Base-by-base conservation (phyloP, 768 basidiomycete species). In the Podaxis mareebaensis region DNA sequence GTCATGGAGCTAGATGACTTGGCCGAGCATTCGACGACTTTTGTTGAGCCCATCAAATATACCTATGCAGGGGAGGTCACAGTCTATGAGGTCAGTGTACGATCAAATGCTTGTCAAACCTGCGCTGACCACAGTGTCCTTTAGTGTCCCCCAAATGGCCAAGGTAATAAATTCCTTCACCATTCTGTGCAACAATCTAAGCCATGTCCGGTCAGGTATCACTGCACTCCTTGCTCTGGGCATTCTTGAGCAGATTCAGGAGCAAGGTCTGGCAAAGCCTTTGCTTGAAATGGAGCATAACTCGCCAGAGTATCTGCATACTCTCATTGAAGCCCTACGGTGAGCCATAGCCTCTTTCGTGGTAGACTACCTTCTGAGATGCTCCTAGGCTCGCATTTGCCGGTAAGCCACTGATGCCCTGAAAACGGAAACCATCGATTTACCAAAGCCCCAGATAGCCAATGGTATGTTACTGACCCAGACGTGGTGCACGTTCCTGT, bases 1-100 rank as follows among this genome's bases (percentile, higher is more conserved):
- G 84, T 95, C 7, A 96, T 99, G 95, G 90, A 90, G 55, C 82
- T 98, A 12, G 87, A 90, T n/a, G 97, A 99, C 73, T 85, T 99
- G 44, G 91, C 90, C n/a, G 80, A 82, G 52, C 95, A 97, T 71
- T 76, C 83, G 55, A 88, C 92, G 0, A 79, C 87, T 3, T 85
- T 93, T 42, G 92, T 98, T 17, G 86, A 95, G 65, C 96, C 97
- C 2, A 95, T 98, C 77, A 88, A 86, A 62, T 96, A 96, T 73
- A 94, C 90, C 2, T 99, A 93, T 68, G 89, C 83, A 20, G 79
- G 83, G 7, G 91, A 95, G 63, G 90, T 98, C 6, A 94, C 95
- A 0, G 80, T 99, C 0, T 94, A 94, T 73, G 96, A 99, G 84
- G 95, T 92, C 68, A n/a, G 44, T 46, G 64, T 79, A 57, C 7